Base-by-base conservation (phyloP, 108 stramenopile species). In the Licmophora abbreviata region DNA sequence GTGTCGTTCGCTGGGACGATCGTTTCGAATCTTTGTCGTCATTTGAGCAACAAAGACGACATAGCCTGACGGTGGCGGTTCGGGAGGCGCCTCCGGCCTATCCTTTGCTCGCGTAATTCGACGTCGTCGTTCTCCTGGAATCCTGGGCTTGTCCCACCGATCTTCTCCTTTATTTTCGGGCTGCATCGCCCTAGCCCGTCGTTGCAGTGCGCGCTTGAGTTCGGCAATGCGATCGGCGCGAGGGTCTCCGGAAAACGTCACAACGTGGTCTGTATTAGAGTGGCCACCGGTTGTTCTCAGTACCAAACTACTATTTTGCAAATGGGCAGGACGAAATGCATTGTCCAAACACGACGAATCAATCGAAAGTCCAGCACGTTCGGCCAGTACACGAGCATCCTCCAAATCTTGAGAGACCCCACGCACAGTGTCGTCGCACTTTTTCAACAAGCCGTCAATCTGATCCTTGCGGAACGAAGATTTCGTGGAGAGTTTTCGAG, bases 21-120 rank as follows among this genome's bases (percentile, higher is more conserved):
- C 90, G 36, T 87, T 81, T 29, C 90, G 76, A 4, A 87, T 58
- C 45, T 92, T 92, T 28, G 69, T 67, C 8, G 90, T 92, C 85
- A 87, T 87, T 66, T 87, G 85, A 22, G 73, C 61, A 1, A 92
- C 55, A 57, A 68, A 77, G 17, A 69, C 37, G 11, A 75, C 54
- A 54, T 74, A 87, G 14, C 90, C 85, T 8, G 78, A 44, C 0
- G 51, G 29, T n/a, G 83, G 83, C 23, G 90, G 85, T 42, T 85
- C 76, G 1, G 81, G 76, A 25, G 88, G 88, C 14, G 82, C 82
- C 0, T 58, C 45, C 20, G 76, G 70, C 0, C 41, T 30, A 54
- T 84, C 85, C 29, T 50, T 55, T 33, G 82, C 83, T 7, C 85
- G 72, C n/a, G 65, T 51, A 51, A 92, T 80, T 14, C 85, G 60